Evolutionary conservation across 108 stramenopile genomes (phyloP).

Genomic region (Skeletonema potamos): DNA sequence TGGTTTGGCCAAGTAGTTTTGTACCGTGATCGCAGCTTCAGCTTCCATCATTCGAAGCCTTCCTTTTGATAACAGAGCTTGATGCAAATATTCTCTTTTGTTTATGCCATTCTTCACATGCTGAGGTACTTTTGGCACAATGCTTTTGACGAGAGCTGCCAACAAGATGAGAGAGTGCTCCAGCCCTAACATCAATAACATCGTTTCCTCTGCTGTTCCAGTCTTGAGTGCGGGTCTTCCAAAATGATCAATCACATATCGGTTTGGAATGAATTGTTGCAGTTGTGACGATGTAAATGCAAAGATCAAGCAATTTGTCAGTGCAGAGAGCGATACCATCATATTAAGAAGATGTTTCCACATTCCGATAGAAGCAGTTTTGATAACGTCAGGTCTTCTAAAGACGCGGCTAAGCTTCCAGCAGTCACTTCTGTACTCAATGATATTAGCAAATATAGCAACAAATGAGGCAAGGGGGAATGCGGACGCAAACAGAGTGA

Average conservation of each 20-base stretch:
- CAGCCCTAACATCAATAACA: slow-evolving; percentile 75
- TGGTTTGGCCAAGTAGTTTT: no score
- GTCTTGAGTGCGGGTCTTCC: slow-evolving; percentile 44
- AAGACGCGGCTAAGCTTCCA: slow-evolving; percentile 69
- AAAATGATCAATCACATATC: slow-evolving; percentile 51
- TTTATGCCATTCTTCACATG: slow-evolving; percentile 44
- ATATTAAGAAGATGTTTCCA: slow-evolving; percentile 65
- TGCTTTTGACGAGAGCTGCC: slow-evolving; percentile 36
- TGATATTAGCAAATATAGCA: slow-evolving; percentile 55
- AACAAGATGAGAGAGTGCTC: slow-evolving; percentile 61
- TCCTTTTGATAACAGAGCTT: not conserved
- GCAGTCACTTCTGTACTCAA: slow-evolving; percentile 68
- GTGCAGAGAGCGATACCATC: slow-evolving; percentile 63
- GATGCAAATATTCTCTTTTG: slow-evolving; percentile 41
- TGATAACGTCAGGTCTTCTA: slow-evolving; percentile 40
- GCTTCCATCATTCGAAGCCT: no score
- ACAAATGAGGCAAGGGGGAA: slow-evolving; percentile 79
- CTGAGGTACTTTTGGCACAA: slow-evolving; percentile 54
- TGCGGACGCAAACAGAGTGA: slow-evolving; percentile 81
- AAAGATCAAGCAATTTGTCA: slow-evolving; percentile 84
- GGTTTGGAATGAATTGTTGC: slow-evolving; percentile 68
- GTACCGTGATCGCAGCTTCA: no score
- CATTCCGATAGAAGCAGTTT: slow-evolving; percentile 52
- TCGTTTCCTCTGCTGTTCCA: slow-evolving; percentile 64
- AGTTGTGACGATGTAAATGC: slow-evolving; percentile 76